Percentiles rank a stretch among this genome's conserved stretches.
phyloP scores from a whole-genome alignment of 805 yeast genomes.

The Ogataea neopini region DNA sequence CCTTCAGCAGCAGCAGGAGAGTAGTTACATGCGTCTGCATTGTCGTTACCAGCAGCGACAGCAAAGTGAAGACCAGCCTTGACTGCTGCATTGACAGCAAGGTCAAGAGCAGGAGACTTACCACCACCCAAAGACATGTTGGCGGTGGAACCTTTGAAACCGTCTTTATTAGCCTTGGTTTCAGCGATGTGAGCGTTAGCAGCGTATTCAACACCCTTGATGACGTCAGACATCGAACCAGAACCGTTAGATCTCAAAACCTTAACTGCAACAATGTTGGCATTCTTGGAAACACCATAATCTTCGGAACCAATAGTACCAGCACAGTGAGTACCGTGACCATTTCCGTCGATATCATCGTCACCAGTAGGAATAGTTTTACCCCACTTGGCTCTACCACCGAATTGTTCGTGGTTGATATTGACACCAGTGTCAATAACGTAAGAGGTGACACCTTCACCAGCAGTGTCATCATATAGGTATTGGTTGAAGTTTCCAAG shows the following conservation, averaged over 20 bases:
- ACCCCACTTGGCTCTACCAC: conserved; percentile 86
- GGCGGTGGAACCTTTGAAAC: conserved; percentile 82
- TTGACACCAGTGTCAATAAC: conserved; percentile 90
- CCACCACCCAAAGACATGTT: conserved; percentile 97
- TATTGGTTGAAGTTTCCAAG: conserved; percentile 74
- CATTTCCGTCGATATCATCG: conserved; percentile 77
- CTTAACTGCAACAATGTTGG: conserved; percentile 77
- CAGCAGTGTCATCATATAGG: conserved; percentile 69
- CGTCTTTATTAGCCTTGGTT: conserved; percentile 52
- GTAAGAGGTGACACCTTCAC: conserved; percentile 83
- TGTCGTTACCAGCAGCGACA: conserved; percentile 96
- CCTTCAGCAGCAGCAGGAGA: conserved; percentile 88
- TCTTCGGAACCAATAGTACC: conserved; percentile 84
- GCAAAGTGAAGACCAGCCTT: conserved; percentile 88
- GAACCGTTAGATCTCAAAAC: conserved; percentile 82
- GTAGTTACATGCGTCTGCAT: conserved; percentile 86
- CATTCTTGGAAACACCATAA: conserved; percentile 84
- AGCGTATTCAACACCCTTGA: conserved; percentile 83
- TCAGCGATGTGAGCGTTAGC: conserved; percentile 65
- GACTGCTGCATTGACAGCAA: conserved; percentile 89
- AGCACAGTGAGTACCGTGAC: conserved; percentile 98
- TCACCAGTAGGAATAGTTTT: conserved; percentile 74
- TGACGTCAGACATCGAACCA: conserved; percentile 81
- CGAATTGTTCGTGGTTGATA: conserved; percentile 73
- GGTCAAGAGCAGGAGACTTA: conserved; percentile 79